phyloP scores from a whole-genome alignment of 305 asterid genomes.

The Solanum chacoense region DNA sequence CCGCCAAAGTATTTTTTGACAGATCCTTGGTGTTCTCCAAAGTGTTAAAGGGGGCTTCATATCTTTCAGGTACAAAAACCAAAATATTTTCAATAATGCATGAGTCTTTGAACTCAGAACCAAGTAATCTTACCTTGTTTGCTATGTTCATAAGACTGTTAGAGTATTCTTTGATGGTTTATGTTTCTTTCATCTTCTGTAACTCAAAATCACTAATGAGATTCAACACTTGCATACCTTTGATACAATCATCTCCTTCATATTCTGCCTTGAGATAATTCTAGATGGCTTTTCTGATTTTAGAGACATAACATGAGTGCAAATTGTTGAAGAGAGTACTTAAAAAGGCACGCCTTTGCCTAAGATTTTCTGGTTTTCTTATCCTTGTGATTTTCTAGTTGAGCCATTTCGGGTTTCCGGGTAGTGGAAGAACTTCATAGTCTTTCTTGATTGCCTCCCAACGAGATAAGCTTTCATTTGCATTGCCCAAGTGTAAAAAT shows the following conservation, averaged over 20 bases:
- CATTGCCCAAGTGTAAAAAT: not conserved
- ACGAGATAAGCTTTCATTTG: too few relatives aligned
- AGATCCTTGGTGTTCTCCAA: not conserved
- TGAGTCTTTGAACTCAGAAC: not conserved
- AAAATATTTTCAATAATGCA: not conserved
- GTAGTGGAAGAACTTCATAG: not conserved
- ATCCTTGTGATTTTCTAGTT: not conserved
- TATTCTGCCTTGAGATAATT: not conserved
- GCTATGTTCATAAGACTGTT: not conserved
- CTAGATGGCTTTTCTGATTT: not conserved
- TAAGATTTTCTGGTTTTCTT: not conserved
- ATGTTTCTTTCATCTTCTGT: not conserved
- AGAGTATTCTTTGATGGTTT: not conserved
- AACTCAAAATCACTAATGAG: not conserved
- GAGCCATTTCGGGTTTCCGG: not conserved
- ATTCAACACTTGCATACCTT: not conserved
- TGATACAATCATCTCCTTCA: not conserved
- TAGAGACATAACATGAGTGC: not conserved
- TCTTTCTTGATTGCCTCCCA: not conserved
- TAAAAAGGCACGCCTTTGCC: not conserved
- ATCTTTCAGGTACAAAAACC: not conserved
- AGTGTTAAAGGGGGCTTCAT: not conserved
- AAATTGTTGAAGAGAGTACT: not conserved
- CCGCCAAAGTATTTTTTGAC: too few relatives aligned
- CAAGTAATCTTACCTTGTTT: not conserved